phyloP scores from a whole-genome alignment of 2,329 filamentous ascomycete species.

The Aspergillus ustus region DNA sequence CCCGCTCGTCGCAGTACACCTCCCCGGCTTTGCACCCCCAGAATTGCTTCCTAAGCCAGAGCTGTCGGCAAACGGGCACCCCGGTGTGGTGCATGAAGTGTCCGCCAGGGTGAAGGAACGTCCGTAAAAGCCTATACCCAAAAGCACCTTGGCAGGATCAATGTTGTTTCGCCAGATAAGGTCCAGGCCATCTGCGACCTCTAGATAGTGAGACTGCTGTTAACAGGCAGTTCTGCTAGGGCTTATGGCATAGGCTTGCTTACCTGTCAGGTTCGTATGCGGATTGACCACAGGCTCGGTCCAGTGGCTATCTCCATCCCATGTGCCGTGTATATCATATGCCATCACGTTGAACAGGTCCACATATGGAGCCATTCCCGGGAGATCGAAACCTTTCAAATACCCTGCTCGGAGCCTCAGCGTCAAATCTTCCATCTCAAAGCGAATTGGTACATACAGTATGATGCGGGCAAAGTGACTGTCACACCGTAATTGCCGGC shows the following conservation, averaged over 20 bases:
- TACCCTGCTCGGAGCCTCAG: conserved; percentile 21
- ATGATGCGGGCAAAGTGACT: conserved; percentile 13
- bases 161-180: conserved; percentile 35
- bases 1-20: conserved; percentile 1
- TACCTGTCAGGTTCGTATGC: conserved; percentile 33
- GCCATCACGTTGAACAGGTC: conserved; percentile 36
- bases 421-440: not conserved
- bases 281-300: conserved; percentile 16
- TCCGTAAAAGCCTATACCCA: conserved; percentile 35
- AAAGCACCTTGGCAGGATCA: conserved; percentile 24
- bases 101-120: conserved; percentile 27
- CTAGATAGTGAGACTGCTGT: not conserved
- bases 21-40: not conserved
- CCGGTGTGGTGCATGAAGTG: conserved; percentile 22
- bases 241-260: not conserved
- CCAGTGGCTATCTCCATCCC: conserved; percentile 27
- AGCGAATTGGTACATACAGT: conserved; percentile 5
- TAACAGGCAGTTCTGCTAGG: too few species aligned
- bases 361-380: conserved; percentile 23
- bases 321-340: conserved; percentile 33
- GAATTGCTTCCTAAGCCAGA: not conserved
- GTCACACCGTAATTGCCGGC: conserved; percentile 5
- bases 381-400: conserved; percentile 31
- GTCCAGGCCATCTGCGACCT: conserved; percentile 35
- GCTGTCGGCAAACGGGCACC: conserved; percentile 21